A percentile compares a stretch with the other conserved stretches of the same genome.
phyloP scores from a whole-genome alignment of 1,284 basidiomycete species.

The Apiotrichum laibachii region DNA sequence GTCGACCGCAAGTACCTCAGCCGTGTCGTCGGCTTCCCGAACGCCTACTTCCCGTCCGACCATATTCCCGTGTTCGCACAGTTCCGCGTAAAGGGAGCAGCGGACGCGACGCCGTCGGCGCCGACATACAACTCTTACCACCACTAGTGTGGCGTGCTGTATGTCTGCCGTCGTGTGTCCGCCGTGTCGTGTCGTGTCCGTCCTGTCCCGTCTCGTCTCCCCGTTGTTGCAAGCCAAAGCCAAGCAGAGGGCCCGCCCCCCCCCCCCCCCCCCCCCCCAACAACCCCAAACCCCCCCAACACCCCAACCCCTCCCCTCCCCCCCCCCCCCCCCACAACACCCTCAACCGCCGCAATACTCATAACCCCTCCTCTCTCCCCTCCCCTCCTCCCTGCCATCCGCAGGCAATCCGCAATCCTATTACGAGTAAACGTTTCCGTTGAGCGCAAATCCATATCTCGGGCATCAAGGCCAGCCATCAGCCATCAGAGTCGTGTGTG shows the following conservation, averaged over 20 bases:
- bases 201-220: background rate
- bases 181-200: background rate
- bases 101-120: constrained; percentile 56
- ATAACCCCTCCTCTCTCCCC: background rate
- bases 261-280: no score
- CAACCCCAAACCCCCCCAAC: no score
- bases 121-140: constrained; percentile 19
- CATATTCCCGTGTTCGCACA: constrained; percentile 53
- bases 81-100: constrained; percentile 47
- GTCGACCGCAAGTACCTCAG: constrained; percentile 82
- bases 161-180: background rate
- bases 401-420: no score
- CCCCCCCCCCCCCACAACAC: background rate
- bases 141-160: constrained; percentile 1
- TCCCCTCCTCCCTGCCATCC: background rate
- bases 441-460: constrained; percentile 1
- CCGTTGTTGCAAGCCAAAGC: no score
- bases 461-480: constrained; percentile 13
- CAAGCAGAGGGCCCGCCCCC: no score
- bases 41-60: constrained; percentile 91
- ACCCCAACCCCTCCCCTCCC: no score
- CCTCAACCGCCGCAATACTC: no score
- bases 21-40: constrained; percentile 94
- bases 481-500: constrained; percentile 11
- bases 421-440: background rate